Conservation (phyloP, 2,329 filamentous ascomycete genomes). For the Ophiobolus disseminans region DNA sequence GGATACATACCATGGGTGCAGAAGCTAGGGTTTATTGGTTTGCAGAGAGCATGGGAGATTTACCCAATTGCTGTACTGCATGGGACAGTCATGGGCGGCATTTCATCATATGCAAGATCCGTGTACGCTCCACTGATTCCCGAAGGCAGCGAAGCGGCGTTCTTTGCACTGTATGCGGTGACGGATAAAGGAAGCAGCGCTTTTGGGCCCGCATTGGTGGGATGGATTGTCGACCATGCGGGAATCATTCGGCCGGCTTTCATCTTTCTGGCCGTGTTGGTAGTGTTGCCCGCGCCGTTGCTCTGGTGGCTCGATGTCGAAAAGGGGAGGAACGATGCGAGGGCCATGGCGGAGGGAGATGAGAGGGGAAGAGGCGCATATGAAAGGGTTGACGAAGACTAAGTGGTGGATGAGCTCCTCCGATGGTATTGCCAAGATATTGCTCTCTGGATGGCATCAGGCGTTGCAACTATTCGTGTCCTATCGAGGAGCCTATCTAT, state of each 20-base stretch:
- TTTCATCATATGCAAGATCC: conserved; percentile 87
- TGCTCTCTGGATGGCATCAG: too few species aligned
- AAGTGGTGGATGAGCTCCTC: too few species aligned
- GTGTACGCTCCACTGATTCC: conserved; percentile 91
- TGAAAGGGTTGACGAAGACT: conserved; percentile 26
- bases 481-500: too few species aligned
- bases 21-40: conserved; percentile 74
- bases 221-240: conserved; percentile 77
- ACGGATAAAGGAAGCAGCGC: conserved; percentile 94
- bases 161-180: conserved; percentile 92
- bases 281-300: conserved; percentile 78
- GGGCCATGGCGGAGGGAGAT: conserved; percentile 28
- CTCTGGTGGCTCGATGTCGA: conserved; percentile 83
- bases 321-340: conserved; percentile 48
- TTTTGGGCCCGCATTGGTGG: conserved; percentile 89
- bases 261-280: conserved; percentile 80
- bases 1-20: conserved; percentile 82
- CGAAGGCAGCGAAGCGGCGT: conserved; percentile 88
- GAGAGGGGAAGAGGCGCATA: conserved; percentile 21
- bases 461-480: too few species aligned
- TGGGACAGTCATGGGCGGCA: conserved; percentile 85
- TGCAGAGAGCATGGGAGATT: conserved; percentile 92
- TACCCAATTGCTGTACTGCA: conserved; percentile 86
- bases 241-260: conserved; percentile 67
- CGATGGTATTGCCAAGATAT: too few species aligned